Evolutionary conservation across 108 stramenopile species (phyloP).

Genomic region (Skeletonema potamos): DNA sequence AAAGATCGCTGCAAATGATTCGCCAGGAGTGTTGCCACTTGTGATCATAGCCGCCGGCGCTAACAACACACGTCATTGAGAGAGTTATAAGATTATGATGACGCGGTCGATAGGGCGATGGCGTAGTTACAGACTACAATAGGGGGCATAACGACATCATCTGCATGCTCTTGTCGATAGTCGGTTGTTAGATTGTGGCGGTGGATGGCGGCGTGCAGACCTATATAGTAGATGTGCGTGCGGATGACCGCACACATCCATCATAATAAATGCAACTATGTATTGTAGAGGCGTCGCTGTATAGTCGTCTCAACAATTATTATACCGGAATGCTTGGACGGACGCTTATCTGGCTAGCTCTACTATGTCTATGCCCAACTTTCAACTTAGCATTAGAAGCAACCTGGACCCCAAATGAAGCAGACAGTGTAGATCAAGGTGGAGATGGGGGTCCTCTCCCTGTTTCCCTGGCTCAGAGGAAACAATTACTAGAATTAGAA

Average conservation of each 20-base stretch:
- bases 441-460: conserved; percentile 60
- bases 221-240: too few relatives aligned
- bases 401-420: conserved; percentile 46
- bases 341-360: background rate
- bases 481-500: conserved; percentile 72
- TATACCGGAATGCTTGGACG: background rate
- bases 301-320: too few relatives aligned
- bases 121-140: too few relatives aligned
- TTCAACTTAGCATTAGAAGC: conserved; percentile 42
- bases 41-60: background rate
- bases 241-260: too few relatives aligned
- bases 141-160: too few relatives aligned
- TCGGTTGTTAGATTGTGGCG: too few relatives aligned
- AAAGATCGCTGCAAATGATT: background rate
- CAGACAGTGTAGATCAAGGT: conserved; percentile 31
- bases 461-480: conserved; percentile 49
- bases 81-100: too few relatives aligned
- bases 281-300: too few relatives aligned
- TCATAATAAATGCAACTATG: too few relatives aligned
- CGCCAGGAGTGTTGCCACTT: background rate
- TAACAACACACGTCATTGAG: background rate
- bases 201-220: too few relatives aligned
- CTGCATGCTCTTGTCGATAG: too few relatives aligned
- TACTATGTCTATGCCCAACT: background rate
- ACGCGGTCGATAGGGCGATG: too few relatives aligned